Conservation (phyloP, 2,329 filamentous ascomycete species). For the Botrytis paeoniae region DNA sequence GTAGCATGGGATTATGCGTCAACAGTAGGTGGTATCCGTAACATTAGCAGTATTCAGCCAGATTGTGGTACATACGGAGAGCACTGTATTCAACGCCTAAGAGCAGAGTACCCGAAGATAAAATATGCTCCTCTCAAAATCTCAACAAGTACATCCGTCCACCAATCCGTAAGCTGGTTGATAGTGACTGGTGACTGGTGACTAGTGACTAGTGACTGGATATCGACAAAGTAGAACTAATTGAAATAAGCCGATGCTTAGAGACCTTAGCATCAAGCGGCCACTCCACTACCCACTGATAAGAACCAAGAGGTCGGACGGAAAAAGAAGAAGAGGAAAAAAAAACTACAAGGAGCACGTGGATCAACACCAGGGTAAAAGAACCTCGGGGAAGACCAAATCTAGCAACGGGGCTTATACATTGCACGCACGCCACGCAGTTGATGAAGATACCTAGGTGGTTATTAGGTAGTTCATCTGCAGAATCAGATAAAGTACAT, state of each 20-base stretch:
- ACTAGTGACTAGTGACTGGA: neutral
- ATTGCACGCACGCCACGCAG: neutral
- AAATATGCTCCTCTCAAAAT: neutral
- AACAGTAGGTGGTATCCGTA: neutral
- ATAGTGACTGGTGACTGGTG: neutral
- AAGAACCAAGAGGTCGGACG: neutral
- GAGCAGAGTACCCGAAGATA: neutral
- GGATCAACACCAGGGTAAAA: slow-evolving; percentile 1
- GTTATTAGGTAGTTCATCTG: neutral
- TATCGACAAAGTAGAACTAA: neutral
- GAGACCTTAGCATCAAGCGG: neutral
- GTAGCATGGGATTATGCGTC: neutral
- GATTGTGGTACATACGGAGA: neutral
- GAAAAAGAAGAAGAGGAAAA: neutral
- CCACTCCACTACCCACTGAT: slow-evolving; percentile 2
- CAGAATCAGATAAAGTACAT: neutral
- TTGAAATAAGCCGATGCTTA: neutral
- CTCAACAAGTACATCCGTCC: neutral
- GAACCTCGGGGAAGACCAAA: slow-evolving; percentile 5
- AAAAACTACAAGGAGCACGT: slow-evolving; percentile 7
- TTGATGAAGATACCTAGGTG: neutral
- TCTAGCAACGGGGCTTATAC: neutral
- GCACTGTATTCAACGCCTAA: neutral
- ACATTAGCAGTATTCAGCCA: neutral
- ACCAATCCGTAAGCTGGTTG: neutral